phyloP scores from a whole-genome alignment of 2,329 filamentous ascomycete species.

The Coniochaeta sp. region DNA sequence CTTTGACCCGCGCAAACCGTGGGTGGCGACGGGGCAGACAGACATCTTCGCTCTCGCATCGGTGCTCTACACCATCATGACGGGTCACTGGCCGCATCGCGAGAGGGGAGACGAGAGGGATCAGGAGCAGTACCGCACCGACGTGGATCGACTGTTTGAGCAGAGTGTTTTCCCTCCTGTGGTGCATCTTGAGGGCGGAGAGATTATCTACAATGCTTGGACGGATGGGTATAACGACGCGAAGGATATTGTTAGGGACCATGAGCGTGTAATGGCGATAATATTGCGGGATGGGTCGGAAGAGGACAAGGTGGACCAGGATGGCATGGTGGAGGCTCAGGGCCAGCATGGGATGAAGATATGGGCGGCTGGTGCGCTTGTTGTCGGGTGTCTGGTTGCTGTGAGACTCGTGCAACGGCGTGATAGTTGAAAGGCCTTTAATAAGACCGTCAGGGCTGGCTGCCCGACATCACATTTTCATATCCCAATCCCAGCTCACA shows the following conservation, averaged over 20 bases:
- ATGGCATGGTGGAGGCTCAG: background rate
- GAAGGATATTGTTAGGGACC: slow-evolving; percentile 1
- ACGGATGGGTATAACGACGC: background rate
- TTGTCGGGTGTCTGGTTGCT: background rate
- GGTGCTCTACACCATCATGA: slow-evolving; percentile 15
- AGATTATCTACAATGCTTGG: background rate
- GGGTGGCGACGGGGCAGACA: slow-evolving; percentile 9
- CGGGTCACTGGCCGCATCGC: slow-evolving; percentile 12
- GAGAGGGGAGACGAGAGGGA: background rate
- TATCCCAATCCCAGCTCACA: background rate
- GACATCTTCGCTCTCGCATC: slow-evolving; percentile 17
- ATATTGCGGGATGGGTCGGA: background rate
- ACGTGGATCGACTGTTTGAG: background rate
- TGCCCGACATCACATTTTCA: background rate
- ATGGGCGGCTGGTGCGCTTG: background rate
- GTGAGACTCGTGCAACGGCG: background rate
- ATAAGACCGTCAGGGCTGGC: background rate
- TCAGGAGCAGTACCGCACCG: background rate
- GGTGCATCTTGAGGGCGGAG: background rate
- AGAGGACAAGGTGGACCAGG: background rate
- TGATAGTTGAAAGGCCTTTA: slow-evolving; percentile 3
- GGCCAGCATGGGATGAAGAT: background rate
- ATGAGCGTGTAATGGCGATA: background rate
- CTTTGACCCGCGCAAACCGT: slow-evolving; percentile 11
- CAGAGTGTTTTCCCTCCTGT: slow-evolving; percentile 1